Evolutionary conservation across 176 grass and related monocot genomes (phyloP).

Genomic region (Poa annua): DNA sequence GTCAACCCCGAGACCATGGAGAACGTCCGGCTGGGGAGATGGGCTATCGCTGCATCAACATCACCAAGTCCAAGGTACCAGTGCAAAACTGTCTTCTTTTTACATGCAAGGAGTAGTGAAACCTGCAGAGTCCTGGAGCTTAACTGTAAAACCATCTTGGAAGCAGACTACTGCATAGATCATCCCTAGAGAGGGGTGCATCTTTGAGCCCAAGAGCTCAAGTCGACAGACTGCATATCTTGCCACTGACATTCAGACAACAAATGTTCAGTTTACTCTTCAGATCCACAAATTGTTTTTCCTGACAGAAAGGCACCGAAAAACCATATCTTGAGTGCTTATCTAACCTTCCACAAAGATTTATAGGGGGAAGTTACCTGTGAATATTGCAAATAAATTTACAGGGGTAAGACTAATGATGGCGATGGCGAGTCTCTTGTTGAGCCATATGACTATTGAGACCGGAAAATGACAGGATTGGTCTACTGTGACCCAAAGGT

Average conservation of each 20-base stretch:
- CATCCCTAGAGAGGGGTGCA: neutral
- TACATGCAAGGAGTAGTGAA: neutral
- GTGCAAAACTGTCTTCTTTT: slow-evolving; percentile 13
- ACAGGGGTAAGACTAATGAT: neutral
- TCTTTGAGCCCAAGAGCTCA: neutral
- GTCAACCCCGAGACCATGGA: slow-evolving; percentile 87
- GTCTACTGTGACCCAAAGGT: too few relatives aligned
- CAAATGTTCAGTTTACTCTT: neutral
- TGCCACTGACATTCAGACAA: neutral
- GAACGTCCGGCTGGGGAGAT: slow-evolving; percentile 62
- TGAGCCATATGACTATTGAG: too few relatives aligned
- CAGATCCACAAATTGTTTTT: neutral
- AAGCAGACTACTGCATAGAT: neutral
- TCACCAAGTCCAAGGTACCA: slow-evolving; percentile 72
- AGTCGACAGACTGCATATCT: neutral
- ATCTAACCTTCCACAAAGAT: too few relatives aligned
- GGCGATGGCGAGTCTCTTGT: too few relatives aligned
- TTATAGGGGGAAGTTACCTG: neutral
- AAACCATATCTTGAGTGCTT: neutral
- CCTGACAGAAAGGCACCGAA: neutral
- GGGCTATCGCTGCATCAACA: slow-evolving; percentile 90
- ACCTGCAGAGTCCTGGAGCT: neutral
- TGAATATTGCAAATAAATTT: neutral
- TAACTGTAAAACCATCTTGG: neutral
- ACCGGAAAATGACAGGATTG: too few relatives aligned